Conservation (phyloP, 2,329 filamentous ascomycete genomes). For the Thielaviopsis euricoi region DNA sequence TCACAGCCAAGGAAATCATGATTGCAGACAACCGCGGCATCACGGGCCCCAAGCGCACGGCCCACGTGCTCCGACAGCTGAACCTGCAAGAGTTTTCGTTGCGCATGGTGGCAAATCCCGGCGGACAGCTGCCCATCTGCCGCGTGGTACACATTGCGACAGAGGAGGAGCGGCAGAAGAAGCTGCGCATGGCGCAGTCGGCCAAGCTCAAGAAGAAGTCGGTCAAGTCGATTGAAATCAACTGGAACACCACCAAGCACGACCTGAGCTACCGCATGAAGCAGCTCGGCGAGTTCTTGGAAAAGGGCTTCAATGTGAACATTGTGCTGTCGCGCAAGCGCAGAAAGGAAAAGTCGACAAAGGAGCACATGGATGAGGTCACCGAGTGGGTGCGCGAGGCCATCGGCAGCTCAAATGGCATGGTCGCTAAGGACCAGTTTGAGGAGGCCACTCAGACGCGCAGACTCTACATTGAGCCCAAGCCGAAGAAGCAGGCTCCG, state of each 20-base stretch:
- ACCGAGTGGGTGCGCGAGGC: slow-evolving; percentile 21
- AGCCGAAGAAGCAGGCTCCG: neutral
- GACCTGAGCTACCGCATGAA: slow-evolving; percentile 59
- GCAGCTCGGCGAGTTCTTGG: slow-evolving; percentile 51
- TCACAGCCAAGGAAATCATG: slow-evolving; percentile 26
- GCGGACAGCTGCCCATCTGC: slow-evolving; percentile 36
- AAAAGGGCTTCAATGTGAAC: slow-evolving; percentile 60
- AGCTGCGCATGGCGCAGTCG: slow-evolving; percentile 27
- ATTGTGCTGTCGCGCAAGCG: slow-evolving; percentile 47
- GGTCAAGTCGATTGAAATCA: slow-evolving; percentile 71
- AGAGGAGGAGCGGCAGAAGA: slow-evolving; percentile 26
- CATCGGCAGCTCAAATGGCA: slow-evolving; percentile 18
- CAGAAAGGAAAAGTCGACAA: slow-evolving; percentile 38
- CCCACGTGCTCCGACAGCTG: slow-evolving; percentile 25
- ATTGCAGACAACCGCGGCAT: slow-evolving; percentile 24
- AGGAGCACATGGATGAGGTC: slow-evolving; percentile 43
- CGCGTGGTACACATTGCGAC: slow-evolving; percentile 47
- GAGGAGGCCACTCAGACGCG: slow-evolving; percentile 28
- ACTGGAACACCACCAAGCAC: slow-evolving; percentile 67
- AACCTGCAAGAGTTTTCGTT: slow-evolving; percentile 22
- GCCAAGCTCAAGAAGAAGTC: slow-evolving; percentile 25
- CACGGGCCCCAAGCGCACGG: slow-evolving; percentile 23
- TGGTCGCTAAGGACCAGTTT: slow-evolving; percentile 27
- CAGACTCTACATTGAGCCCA: slow-evolving; percentile 25
- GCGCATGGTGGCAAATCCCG: slow-evolving; percentile 25